Evolutionary conservation across 108 stramenopile species (phyloP), one percentile per base, ranked within the genome.

Genomic region (Phaeodactylum tricornutum): DNA sequence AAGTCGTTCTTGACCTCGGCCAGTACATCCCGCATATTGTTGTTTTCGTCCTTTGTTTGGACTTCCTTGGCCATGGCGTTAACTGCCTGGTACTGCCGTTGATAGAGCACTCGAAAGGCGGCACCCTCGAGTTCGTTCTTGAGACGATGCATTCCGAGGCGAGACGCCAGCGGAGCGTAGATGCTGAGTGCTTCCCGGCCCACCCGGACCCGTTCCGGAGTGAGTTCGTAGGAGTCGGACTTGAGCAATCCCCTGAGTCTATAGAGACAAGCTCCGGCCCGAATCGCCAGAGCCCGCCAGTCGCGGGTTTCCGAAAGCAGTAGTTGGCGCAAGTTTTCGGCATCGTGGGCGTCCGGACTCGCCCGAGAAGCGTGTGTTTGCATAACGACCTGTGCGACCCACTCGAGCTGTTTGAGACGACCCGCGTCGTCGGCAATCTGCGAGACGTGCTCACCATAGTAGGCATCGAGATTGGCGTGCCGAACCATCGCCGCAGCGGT

Each of bases 71-170:
- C 26, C 22, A 77, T 52, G 5, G 69, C 51, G 8, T 50, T 70
- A 29, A 81, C 79, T 23, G 49, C 50, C 19, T 67, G 40, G 43
- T 81, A 78, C 42, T 86, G 83, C 24, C 66, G 66, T 14, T 59
- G 71, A 42, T 81, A 88, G 6, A 83, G 60, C 6, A 77, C 66
- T 16, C 66, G 62, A 59, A 93, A 93, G 35, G 92, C 84, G 29
- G 78, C 75, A 38, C 79, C 80, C 53, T 93, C 87, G 20, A 93
- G 53, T 64, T 89, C 87, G 27, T 77, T 82, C 62, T 93, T 93
- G 37, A 89, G 70, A 5, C 72, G 77, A 46, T 83, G 79, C 79
- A 93, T 81, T 9, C 87, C 87, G 36, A 89, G 48, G 21, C 78
- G 58, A 21, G 72, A 62, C 14, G 87, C 85, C n/a, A 93, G 32